These are phyloP conservation scores for Pleomassaria siparia DNA, from an alignment of 2,329 filamentous ascomycete genomes.

Conservation along the genomic window DNA sequence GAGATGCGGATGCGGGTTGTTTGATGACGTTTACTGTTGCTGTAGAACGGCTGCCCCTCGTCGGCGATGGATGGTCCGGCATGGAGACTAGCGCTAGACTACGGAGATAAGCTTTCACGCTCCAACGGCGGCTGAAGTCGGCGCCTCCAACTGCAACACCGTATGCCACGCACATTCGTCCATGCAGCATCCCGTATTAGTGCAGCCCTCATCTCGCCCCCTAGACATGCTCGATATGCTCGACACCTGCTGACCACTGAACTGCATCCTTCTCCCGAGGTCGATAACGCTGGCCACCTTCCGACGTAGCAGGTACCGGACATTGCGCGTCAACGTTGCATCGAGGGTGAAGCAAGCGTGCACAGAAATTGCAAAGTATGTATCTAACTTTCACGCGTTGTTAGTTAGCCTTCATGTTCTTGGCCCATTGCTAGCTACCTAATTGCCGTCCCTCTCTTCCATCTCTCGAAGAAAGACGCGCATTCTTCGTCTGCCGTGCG, in stretches of 20 bases:
- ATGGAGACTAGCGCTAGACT: neutral
- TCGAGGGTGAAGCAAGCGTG: neutral
- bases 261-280: neutral
- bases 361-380: neutral
- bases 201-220: neutral
- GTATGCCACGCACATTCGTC: conserved; percentile 6
- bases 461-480: no score
- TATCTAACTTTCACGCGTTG: neutral
- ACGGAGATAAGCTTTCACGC: neutral
- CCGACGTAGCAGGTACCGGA: neutral
- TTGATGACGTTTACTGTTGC: neutral
- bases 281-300: neutral
- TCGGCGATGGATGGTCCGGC: neutral
- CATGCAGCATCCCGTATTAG: conserved; percentile 1
- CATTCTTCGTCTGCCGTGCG: neutral
- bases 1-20: neutral
- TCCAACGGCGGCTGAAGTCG: neutral
- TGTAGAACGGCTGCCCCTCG: neutral
- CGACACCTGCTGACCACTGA: neutral
- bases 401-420: neutral
- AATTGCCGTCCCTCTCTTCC: no score
- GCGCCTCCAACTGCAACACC: conserved; percentile 12
- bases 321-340: neutral
- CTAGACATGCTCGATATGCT: neutral
- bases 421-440: no score